Conservation (phyloP, 2,329 filamentous ascomycete genomes). For the Trichoderma sp. region DNA sequence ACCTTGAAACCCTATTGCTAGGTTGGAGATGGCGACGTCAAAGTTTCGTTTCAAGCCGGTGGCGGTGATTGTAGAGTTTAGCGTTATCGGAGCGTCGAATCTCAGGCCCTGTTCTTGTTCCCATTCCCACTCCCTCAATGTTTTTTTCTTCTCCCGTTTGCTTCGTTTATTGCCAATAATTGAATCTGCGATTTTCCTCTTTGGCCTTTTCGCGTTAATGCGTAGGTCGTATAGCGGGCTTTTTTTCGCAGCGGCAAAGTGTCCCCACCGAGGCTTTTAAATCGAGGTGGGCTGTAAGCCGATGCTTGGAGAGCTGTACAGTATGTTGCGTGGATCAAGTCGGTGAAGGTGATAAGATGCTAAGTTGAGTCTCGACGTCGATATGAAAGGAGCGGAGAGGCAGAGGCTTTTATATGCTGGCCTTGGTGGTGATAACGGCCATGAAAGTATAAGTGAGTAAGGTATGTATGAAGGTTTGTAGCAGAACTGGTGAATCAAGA, state of each 20-base stretch:
- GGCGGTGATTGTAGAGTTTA: background rate
- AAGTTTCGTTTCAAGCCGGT: background rate
- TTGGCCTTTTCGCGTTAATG: background rate
- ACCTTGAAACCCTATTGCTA: background rate
- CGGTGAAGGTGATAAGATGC: background rate
- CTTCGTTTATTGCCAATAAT: background rate
- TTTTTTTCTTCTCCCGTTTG: background rate
- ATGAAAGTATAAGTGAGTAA: background rate
- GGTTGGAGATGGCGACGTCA: background rate
- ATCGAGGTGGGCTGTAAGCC: conserved; percentile 2
- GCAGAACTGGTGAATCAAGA: background rate
- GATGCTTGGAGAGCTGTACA: background rate
- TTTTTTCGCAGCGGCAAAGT: background rate
- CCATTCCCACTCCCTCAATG: background rate
- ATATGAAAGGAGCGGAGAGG: background rate
- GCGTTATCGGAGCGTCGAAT: background rate
- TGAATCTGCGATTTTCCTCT: background rate
- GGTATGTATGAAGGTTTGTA: background rate
- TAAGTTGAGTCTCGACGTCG: background rate
- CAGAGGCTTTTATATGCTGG: background rate
- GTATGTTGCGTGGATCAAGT: background rate
- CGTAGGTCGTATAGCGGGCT: background rate
- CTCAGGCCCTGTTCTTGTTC: background rate
- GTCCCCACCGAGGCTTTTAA: conserved; percentile 10
- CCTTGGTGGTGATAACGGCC: background rate